Evolutionary conservation across 1,139 yeast genomes (phyloP), one percentile per base, ranked within the genome.

Genomic region (Magnusiomyces ingens): DNA sequence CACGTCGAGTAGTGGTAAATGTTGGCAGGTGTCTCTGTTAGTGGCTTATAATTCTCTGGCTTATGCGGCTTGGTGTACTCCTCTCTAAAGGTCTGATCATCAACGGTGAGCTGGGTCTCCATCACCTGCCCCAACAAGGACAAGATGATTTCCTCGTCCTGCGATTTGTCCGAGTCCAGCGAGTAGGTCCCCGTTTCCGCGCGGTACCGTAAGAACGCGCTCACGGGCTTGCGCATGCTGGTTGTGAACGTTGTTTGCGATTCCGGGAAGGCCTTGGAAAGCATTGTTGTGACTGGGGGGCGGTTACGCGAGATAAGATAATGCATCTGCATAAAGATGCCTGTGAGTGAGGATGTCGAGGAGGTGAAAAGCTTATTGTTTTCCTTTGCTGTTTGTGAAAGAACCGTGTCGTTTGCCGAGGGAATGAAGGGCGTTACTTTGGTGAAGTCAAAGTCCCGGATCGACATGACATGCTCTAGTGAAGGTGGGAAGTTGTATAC

Each of bases 281-380:
- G 66, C 13, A 69, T 65, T 15, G 70, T 60, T 2, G 77, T 67
- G 51, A 76, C 75, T 1, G 78, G 75, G 1, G 76, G 77, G 52
- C 85, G 72, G 62, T 79, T 75, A 62, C 84, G 82, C 32, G 95
- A 80, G 12, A 93, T 64, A 19, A 84, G 65, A 57, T 70, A 75
- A 68, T 93, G 96, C 58, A 91, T 74, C 54, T 90, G 95, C 12
- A 82, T 75, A 51, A 93, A 74, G 0, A 84, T 71, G 0, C 84
- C 76, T 0, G 98, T 90, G 85, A 93, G 78, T 1, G 96, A 85
- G 21, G 95, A 86, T 0, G 98, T 90, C 0, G 97, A 89, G 1
- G 95, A 86, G 57, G 80, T 80, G 65, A 76, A 91, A 55, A 73
- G 75, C 26, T 74, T 70, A 17, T 69, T 64, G 22, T 70, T 55